Conservation (phyloP, 2,329 filamentous ascomycete species). For the Talaromyces verruculosus region DNA sequence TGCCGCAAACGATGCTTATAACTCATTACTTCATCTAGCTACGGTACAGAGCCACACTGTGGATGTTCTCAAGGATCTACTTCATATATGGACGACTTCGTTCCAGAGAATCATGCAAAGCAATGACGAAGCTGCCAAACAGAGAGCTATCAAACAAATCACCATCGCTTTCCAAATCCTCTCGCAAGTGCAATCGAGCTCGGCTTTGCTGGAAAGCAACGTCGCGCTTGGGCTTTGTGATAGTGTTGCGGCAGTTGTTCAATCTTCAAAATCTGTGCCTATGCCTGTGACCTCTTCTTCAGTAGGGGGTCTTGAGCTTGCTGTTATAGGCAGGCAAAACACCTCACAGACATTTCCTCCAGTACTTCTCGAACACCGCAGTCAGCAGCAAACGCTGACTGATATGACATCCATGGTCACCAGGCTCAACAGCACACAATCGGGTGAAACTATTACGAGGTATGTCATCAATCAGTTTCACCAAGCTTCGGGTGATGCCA, state of each 20-base stretch:
- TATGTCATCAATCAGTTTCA: conserved; percentile 66
- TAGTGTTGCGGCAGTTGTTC: conserved; percentile 60
- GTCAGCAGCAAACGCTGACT: conserved; percentile 64
- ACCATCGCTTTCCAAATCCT: conserved; percentile 69
- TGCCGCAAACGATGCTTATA: conserved; percentile 35
- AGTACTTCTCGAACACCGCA: conserved; percentile 63
- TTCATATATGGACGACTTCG: conserved; percentile 79
- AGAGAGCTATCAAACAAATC: conserved; percentile 71
- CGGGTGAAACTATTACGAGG: conserved; percentile 54
- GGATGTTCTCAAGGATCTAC: conserved; percentile 65
- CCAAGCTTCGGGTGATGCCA: conserved; percentile 57
- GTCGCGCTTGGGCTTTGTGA: conserved; percentile 71
- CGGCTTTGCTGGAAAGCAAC: conserved; percentile 65
- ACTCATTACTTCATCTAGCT: conserved; percentile 60
- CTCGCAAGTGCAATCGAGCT: conserved; percentile 62
- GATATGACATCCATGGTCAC: conserved; percentile 61
- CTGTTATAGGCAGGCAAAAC: conserved; percentile 28
- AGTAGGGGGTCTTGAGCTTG: conserved; percentile 28
- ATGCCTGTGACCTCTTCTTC: conserved; percentile 31
- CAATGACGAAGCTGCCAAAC: conserved; percentile 76
- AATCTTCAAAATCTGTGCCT: conserved; percentile 29
- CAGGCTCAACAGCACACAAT: conserved; percentile 52
- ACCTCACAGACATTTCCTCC: conserved; percentile 54
- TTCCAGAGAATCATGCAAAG: conserved; percentile 81
- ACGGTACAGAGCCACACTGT: conserved; percentile 62